Base-by-base conservation (phyloP, 495 filamentous ascomycete species). In the Patellaria atrata region DNA sequence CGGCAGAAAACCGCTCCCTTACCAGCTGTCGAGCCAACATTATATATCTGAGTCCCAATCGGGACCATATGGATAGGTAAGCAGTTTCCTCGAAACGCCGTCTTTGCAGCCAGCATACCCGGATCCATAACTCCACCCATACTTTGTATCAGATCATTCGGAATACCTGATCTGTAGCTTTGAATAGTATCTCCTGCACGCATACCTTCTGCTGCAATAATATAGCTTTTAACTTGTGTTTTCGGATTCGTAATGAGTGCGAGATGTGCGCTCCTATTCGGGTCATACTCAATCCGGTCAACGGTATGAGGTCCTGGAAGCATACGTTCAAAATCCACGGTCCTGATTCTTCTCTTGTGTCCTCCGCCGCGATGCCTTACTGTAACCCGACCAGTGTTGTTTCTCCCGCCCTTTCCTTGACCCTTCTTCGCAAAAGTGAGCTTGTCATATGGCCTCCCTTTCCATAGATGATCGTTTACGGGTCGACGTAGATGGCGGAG, bases 391-490 rank as follows among this genome's bases (percentile, higher is more conserved):
- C 89, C 89, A 17, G 66, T 74, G 52, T 83, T 78, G 57, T 96
- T 97, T 41, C 89, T 75, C 18, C 89, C 89, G 56, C 91, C 89
- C 50, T 91, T 91, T 14, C 68, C 73, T 35, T 89, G 82, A 19
- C 89, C 89, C 56, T 82, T 82, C 59, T 93, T 91, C 24, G 82
- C 67, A 46, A 81, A 82, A 2, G 89, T 97, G 53, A 97, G 66
- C 27, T 75, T 74, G 8, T 78, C 65, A 43, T 77, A 74, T 0
- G 91, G 83, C 25, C 85, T 68, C 29, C 85, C 87, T 63, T 91
- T 93, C 77, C 79, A 94, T 20, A 97, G 64, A 55, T 96, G 91
- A 43, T 94, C 89, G 59, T 94, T 94, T 52, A 94, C 76, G 7
- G 89, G 83, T 12, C 89, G 69, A 40, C 73, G 77, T 36, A 97